Evolutionary conservation across 305 asterid species (phyloP).

Genomic region (Rubia occidens): DNA sequence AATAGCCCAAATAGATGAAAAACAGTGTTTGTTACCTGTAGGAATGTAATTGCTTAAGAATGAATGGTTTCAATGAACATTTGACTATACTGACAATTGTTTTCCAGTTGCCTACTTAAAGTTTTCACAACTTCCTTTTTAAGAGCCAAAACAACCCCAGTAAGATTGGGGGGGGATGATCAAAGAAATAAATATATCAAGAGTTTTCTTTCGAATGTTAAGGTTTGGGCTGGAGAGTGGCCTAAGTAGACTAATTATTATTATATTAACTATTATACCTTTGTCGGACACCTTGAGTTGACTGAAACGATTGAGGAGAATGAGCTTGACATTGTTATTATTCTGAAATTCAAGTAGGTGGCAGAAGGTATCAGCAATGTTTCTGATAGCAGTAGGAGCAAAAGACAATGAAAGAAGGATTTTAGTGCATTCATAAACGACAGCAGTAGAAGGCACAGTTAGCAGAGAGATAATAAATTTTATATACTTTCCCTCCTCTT

Average conservation of each 20-base stretch:
- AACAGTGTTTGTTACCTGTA: conserved; percentile 94
- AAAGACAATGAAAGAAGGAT: conserved; percentile 83
- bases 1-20: conserved; percentile 89
- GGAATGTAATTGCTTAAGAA: conserved; percentile 94
- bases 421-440: conserved; percentile 89
- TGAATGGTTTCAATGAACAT: conserved; percentile 63
- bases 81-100: conserved; percentile 42
- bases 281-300: conserved; percentile 71
- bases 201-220: conserved; percentile 76
- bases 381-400: conserved; percentile 89
- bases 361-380: conserved; percentile 88
- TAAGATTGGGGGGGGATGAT: conserved; percentile 78
- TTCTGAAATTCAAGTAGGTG: conserved; percentile 92
- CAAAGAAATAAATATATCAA: conserved; percentile 80
- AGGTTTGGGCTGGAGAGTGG: conserved; percentile 89
- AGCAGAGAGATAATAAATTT: conserved; percentile 75
- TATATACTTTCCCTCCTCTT: conserved; percentile 81
- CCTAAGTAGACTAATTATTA: conserved; percentile 77
- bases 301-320: conserved; percentile 79
- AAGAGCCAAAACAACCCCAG: conserved; percentile 75
- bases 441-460: conserved; percentile 80
- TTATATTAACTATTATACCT: conserved; percentile 80
- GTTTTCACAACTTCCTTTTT: conserved; percentile 94
- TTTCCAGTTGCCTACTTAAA: conserved; percentile 50
- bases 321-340: conserved; percentile 85